Base-by-base conservation (phyloP, 139 green algal genomes). In the Parachlorella kessleri region DNA sequence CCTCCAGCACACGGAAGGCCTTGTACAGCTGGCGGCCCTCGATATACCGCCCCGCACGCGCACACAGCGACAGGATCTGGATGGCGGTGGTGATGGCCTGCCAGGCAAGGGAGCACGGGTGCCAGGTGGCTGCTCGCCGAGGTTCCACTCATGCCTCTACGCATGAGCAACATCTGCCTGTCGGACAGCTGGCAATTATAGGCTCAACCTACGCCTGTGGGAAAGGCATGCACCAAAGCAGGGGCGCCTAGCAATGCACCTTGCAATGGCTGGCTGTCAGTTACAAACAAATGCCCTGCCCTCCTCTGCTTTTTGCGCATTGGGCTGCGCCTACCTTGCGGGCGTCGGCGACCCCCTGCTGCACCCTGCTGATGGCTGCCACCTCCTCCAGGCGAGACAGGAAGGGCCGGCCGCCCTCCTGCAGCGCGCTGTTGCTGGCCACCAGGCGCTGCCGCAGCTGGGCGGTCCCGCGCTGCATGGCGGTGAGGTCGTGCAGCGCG, bases 401-500 rank as follows among this genome's bases (percentile, higher is more conserved):
- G 23, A 89, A 73, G 9, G 55, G 21, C 2, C 36, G 30, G 28
- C 87, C 86, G 2, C 76, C 76, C 10, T 68, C 84, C 77, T 87
- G 84, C 72, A 92, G 82, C 18, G 78, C 64, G 1, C 39, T 68
- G 9, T 89, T 82, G 8, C 48, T 81, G 1, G 83, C 73, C 3
- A 66, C 69, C 66, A 90, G 73, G 24, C 78, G 64, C 30, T 54
- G 39, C 9, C 85, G 81, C 42, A 93, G 84, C 3, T 75, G 76
- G 23, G 77, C 71, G 14, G 79, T 77, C 18, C 26, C 9, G 2
- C 39, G 63, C 40, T 77, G 77, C 81, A 93, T 80, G 5, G 38
- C 54, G 36, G 83, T 82, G 55, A 94, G 73, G 70, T 93, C 89
- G 18, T 86, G 80, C 54, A 93, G 79, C 7, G 79, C 85, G 1